Conservation (phyloP, 2,329 filamentous ascomycete genomes). For the Venturia aucupariae region DNA sequence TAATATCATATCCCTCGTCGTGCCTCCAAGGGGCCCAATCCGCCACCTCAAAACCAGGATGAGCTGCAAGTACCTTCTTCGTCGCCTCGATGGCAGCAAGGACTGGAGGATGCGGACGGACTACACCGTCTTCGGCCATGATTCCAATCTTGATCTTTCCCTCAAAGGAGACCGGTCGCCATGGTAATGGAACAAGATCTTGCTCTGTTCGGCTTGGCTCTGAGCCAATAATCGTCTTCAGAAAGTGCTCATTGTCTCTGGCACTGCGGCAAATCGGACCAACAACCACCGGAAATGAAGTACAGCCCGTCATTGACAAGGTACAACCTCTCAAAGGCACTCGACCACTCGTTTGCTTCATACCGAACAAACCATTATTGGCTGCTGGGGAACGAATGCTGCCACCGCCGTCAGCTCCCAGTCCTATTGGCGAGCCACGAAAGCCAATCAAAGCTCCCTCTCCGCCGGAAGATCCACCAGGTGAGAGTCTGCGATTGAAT, state of each 20-base stretch:
- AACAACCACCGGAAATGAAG: not conserved
- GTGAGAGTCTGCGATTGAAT: constrained; percentile 40
- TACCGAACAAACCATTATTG: constrained; percentile 40
- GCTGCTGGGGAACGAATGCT: constrained; percentile 39
- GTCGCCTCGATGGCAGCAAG: constrained; percentile 44
- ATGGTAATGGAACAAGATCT: constrained; percentile 44
- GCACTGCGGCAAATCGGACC: constrained; percentile 29
- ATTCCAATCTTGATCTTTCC: constrained; percentile 46
- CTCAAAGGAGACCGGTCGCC: constrained; percentile 37
- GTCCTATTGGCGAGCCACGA: constrained; percentile 42
- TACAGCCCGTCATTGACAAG: constrained; percentile 30
- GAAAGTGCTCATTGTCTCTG: constrained; percentile 48
- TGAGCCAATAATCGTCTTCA: constrained; percentile 31
- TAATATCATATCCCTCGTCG: constrained; percentile 39
- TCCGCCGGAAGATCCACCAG: constrained; percentile 47
- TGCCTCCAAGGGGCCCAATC: constrained; percentile 43
- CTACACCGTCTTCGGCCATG: constrained; percentile 55
- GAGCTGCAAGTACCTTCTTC: constrained; percentile 18
- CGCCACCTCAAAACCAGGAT: constrained; percentile 41
- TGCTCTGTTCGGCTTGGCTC: constrained; percentile 46
- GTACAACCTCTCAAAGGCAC: constrained; percentile 40
- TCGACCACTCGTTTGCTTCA: constrained; percentile 37
- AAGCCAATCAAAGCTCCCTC: constrained; percentile 47
- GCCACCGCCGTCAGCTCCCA: constrained; percentile 45
- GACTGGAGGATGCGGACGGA: constrained; percentile 57